Evolutionary conservation across 805 yeast species (phyloP).

Genomic region (Candida golubevii): DNA sequence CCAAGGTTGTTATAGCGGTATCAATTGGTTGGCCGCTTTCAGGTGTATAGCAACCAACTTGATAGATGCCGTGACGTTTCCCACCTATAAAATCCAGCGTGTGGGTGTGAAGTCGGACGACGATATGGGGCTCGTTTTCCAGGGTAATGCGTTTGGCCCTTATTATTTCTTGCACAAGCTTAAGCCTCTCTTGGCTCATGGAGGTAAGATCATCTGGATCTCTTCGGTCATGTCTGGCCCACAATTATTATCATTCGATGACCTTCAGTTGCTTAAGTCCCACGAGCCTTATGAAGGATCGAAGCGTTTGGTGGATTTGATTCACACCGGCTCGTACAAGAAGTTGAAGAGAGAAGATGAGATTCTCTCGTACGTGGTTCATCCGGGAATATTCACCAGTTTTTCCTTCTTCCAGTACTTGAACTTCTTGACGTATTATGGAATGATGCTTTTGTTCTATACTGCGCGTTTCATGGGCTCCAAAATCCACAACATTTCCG

Average conservation of each 20-base stretch:
- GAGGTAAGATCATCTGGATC: constrained; percentile 78
- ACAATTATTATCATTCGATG: constrained; percentile 65
- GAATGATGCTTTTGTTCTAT: constrained; percentile 82
- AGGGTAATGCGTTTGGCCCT: constrained; percentile 96
- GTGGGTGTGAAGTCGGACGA: constrained; percentile 74
- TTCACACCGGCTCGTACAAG: constrained; percentile 69
- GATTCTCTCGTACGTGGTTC: constrained; percentile 71
- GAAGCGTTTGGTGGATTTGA: constrained; percentile 76
- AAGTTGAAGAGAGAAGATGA: constrained; percentile 44
- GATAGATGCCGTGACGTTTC: constrained; percentile 79
- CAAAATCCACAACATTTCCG: constrained; percentile 83
- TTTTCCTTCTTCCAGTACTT: constrained; percentile 73
- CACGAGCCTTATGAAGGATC: constrained; percentile 86
- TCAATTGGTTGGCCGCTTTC: constrained; percentile 78
- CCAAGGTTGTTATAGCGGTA: constrained; percentile 80
- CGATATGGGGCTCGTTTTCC: constrained; percentile 82
- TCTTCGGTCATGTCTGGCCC: constrained; percentile 80
- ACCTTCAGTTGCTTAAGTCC: constrained; percentile 63
- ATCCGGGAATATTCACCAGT: constrained; percentile 92
- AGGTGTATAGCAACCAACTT: constrained; percentile 66
- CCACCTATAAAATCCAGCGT: constrained; percentile 78
- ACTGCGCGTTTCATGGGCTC: constrained; percentile 79
- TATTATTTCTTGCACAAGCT: constrained; percentile 75
- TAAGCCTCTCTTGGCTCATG: constrained; percentile 48
- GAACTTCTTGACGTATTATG: constrained; percentile 74